Percentiles rank a stretch among this genome's conserved stretches.
Evolutionary conservation across 352 stramenopile species (phyloP).

Genomic region (Phytophthora cryptogea): DNA sequence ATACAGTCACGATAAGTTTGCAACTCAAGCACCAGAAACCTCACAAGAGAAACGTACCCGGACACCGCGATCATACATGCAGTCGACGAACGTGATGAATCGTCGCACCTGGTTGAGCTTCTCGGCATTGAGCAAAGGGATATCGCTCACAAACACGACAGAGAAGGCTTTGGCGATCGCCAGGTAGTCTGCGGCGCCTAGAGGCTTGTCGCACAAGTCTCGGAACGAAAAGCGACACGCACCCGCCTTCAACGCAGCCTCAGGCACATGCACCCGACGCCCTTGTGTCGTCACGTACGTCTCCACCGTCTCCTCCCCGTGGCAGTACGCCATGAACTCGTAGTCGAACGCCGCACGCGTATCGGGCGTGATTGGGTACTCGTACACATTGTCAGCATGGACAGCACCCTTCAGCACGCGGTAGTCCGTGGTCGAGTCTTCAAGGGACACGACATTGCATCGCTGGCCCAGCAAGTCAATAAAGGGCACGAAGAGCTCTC

Average conservation of each 20-base stretch:
- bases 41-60: constrained; percentile 45
- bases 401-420: constrained; percentile 67
- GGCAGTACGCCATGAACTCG: constrained; percentile 64
- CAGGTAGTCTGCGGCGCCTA: constrained; percentile 95
- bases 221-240: constrained; percentile 94
- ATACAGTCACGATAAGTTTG: constrained; percentile 9
- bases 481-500: constrained; percentile 96
- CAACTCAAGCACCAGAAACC: constrained; percentile 1
- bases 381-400: constrained; percentile 78
- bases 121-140: constrained; percentile 89
- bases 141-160: constrained; percentile 92
- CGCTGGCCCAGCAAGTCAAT: constrained; percentile 92
- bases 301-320: constrained; percentile 49
- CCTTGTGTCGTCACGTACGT: constrained; percentile 72
- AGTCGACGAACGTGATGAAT: constrained; percentile 99
- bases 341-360: constrained; percentile 65
- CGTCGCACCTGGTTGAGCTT: constrained; percentile 92
- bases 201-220: constrained; percentile 94
- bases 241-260: constrained; percentile 52
- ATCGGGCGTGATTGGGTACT: constrained; percentile 51
- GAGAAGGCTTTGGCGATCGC: constrained; percentile 88
- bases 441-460: constrained; percentile 82
- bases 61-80: constrained; percentile 95
- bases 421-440: constrained; percentile 85
- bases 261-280: constrained; percentile 62